These are phyloP conservation scores for Falciphora oryzae DNA, from an alignment of 2,329 filamentous ascomycete species.

Conservation along the genomic window DNA sequence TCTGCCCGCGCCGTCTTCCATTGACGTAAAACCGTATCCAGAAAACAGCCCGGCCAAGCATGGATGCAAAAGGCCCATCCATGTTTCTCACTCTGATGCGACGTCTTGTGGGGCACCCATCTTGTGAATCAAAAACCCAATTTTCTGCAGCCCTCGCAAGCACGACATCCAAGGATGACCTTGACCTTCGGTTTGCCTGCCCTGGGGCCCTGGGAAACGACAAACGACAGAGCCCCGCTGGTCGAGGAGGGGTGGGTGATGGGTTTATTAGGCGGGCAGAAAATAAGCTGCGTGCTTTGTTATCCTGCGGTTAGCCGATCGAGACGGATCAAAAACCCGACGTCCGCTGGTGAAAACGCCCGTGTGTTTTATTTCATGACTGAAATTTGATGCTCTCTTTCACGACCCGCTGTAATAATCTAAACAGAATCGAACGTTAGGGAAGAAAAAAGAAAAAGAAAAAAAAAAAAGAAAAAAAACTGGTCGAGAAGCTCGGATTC, in stretches of 20 bases:
- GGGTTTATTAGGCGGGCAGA: neutral
- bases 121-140: neutral
- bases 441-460: no score
- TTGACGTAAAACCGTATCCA: neutral
- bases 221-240: neutral
- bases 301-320: neutral
- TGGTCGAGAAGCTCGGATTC: no score
- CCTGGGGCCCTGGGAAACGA: neutral
- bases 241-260: neutral
- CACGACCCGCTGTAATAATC: no score
- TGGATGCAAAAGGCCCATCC: neutral
- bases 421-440: no score
- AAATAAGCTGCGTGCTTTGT: neutral
- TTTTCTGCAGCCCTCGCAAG: neutral
- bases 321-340: neutral
- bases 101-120: neutral
- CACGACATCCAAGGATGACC: neutral
- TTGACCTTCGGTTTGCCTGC: neutral
- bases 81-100: neutral
- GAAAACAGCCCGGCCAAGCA: neutral
- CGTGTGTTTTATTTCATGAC: neutral
- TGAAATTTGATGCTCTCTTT: neutral
- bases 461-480: no score
- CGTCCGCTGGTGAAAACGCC: neutral
- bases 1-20: no score